Evolutionary conservation across 78 protist genomes (phyloP).

Genomic region (Chrysochromulina tobinii): DNA sequence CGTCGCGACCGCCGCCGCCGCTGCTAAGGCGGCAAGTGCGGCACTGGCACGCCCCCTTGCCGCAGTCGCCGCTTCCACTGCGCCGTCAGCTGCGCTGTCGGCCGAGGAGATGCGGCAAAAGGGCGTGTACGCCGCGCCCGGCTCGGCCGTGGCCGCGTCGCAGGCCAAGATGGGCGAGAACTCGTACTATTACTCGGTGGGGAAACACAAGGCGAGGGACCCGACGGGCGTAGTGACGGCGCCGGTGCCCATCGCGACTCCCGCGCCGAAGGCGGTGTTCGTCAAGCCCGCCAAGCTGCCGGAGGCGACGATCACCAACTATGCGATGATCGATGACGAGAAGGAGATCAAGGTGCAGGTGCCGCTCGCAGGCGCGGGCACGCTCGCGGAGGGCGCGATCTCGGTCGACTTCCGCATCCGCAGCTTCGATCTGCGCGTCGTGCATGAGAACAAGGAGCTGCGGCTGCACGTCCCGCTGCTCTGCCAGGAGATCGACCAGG

Average conservation of each 20-base stretch:
- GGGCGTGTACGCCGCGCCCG: neutral
- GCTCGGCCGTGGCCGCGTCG: neutral
- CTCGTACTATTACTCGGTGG: conserved; percentile 21
- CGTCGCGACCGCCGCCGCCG: neutral
- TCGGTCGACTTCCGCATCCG: neutral
- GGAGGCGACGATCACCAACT: neutral
- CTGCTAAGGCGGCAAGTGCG: neutral
- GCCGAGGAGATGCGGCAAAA: too few species aligned
- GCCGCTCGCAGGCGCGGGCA: neutral
- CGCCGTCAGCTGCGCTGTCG: neutral
- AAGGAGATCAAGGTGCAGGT: neutral
- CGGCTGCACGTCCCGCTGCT: neutral
- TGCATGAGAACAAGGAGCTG: neutral
- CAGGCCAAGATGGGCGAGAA: conserved; percentile 11
- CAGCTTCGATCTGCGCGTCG: neutral
- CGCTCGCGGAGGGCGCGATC: neutral
- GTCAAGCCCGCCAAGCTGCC: too few species aligned
- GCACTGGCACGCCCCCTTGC: neutral
- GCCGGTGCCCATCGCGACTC: neutral
- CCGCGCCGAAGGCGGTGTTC: neutral
- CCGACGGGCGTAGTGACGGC: neutral
- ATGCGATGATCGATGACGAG: neutral
- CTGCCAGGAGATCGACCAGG: neutral
- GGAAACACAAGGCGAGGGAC: neutral
- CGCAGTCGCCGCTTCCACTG: neutral